Percentiles rank a stretch among this genome's conserved stretches.
phyloP scores from a whole-genome alignment of 2,329 filamentous ascomycete genomes.

The Botryotinia globosa region DNA sequence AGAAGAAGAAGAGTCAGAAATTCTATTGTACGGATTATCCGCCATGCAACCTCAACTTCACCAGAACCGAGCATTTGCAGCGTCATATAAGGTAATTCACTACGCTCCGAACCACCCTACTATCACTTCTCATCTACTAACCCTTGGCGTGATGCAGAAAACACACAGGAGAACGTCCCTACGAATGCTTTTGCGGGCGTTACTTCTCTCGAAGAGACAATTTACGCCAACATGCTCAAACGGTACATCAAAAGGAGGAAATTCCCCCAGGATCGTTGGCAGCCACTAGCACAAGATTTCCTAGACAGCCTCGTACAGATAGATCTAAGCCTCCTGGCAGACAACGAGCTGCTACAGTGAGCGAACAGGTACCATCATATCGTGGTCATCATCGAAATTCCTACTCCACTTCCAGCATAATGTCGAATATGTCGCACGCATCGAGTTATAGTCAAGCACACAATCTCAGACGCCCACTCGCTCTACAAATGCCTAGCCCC shows the following conservation, averaged over 20 bases:
- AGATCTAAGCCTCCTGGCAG: constrained; percentile 72
- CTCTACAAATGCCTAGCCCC: constrained; percentile 67
- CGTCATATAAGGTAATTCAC: constrained; percentile 77
- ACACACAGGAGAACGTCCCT: constrained; percentile 95
- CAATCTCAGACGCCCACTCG: constrained; percentile 71
- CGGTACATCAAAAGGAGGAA: constrained; percentile 95
- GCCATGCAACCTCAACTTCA: constrained; percentile 92
- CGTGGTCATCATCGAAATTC: constrained; percentile 80
- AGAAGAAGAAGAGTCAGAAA: constrained; percentile 94
- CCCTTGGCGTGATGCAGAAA: constrained; percentile 56
- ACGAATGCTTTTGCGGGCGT: constrained; percentile 91
- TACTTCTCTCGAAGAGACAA: constrained; percentile 95
- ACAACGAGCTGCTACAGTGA: constrained; percentile 73
- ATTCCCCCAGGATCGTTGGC: constrained; percentile 92
- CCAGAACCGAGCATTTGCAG: constrained; percentile 89
- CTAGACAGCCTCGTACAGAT: constrained; percentile 87
- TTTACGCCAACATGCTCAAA: constrained; percentile 92
- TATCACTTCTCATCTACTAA: constrained; percentile 25
- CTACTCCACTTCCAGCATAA: constrained; percentile 82
- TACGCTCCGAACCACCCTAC: constrained; percentile 10
- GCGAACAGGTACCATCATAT: constrained; percentile 66
- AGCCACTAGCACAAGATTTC: constrained; percentile 86
- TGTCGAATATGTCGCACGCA: constrained; percentile 69
- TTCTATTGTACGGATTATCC: constrained; percentile 97
- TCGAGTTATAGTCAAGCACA: constrained; percentile 51